Evolutionary conservation across 1,284 basidiomycete genomes (phyloP).

Genomic region (Tilletia walkeri): DNA sequence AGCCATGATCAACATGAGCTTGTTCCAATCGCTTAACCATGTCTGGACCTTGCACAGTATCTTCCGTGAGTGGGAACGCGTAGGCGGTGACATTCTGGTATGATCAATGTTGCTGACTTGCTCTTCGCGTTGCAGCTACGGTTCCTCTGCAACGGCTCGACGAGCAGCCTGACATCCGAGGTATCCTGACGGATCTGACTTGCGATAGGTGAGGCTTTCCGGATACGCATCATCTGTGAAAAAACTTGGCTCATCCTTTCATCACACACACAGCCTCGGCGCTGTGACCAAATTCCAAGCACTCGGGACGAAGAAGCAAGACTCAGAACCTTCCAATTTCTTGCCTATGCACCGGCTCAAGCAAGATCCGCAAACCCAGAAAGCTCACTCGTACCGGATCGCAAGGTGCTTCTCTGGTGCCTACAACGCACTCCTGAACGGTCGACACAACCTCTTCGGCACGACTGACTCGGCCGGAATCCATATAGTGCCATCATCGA

Average conservation of each 20-base stretch:
- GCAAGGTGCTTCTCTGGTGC: not conserved
- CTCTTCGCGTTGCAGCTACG: not conserved
- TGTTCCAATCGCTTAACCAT: not conserved
- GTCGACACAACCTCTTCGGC: slow-evolving; percentile 6
- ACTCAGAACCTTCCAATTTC: not conserved
- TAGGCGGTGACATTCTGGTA: no score
- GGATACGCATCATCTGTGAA: no score
- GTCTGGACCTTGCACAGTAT: not conserved
- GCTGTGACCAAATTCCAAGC: not conserved
- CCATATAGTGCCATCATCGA: not conserved
- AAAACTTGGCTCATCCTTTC: no score
- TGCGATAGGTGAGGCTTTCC: not conserved
- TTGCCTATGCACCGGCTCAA: not conserved
- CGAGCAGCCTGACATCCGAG: not conserved
- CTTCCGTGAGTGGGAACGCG: not conserved
- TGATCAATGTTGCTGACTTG: no score
- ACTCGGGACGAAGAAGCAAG: not conserved
- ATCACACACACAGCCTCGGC: slow-evolving; percentile 1
- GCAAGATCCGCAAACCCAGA: not conserved
- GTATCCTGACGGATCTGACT: not conserved
- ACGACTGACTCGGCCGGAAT: not conserved
- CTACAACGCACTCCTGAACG: not conserved
- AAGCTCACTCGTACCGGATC: not conserved
- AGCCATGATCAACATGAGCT: slow-evolving; percentile 6
- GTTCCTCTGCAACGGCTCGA: not conserved